Evolutionary conservation across 768 basidiomycete genomes (phyloP).

Genomic region (Leccinum sublutescens): DNA sequence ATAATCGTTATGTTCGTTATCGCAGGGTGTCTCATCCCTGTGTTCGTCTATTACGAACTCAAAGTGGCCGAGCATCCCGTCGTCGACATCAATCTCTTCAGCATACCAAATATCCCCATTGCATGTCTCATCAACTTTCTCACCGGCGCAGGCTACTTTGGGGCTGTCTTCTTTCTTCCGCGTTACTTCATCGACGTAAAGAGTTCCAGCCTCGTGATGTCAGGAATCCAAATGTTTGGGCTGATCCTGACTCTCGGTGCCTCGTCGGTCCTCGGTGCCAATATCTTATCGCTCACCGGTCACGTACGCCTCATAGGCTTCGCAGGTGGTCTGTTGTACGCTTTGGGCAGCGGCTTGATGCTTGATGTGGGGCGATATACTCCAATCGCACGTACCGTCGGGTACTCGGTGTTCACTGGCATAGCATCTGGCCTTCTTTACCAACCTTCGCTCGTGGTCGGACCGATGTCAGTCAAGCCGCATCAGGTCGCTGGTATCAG

Average conservation of each 20-base stretch:
- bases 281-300: conserved; percentile 33
- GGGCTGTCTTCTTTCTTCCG: conserved; percentile 38
- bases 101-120: conserved; percentile 35
- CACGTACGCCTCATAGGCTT: conserved; percentile 32
- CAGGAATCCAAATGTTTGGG: conserved; percentile 37
- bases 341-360: conserved; percentile 34
- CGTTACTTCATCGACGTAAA: conserved; percentile 40
- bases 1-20: conserved; percentile 31
- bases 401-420: conserved; percentile 33
- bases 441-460: conserved; percentile 36
- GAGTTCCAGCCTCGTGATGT: conserved; percentile 31
- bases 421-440: conserved; percentile 33
- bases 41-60: conserved; percentile 37
- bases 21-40: conserved; percentile 32
- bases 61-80: conserved; percentile 33
- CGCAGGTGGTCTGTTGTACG: conserved; percentile 32
- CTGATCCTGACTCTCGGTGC: conserved; percentile 34
- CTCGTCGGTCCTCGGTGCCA: conserved; percentile 36
- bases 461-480: conserved; percentile 36
- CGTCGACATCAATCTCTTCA: conserved; percentile 34
- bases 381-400: conserved; percentile 27
- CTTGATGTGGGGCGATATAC: conserved; percentile 32
- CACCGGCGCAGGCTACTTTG: conserved; percentile 38
- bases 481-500: conserved; percentile 36
- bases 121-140: conserved; percentile 38